These are phyloP conservation scores for Taphrina populina DNA, from an alignment of 1,139 yeast genomes.

Conservation along the genomic window DNA sequence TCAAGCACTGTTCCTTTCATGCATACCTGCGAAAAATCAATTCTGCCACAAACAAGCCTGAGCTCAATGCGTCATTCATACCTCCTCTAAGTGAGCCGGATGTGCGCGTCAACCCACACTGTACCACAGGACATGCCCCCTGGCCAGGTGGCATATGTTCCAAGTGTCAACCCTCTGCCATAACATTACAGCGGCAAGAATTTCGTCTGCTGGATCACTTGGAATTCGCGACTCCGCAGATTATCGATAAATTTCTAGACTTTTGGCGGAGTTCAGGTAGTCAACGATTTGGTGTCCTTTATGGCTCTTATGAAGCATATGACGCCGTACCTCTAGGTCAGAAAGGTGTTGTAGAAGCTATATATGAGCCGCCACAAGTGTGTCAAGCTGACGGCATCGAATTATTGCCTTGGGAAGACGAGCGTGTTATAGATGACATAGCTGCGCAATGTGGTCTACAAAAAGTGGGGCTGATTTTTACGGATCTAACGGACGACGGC, in stretches of 20 bases:
- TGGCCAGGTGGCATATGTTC: slow-evolving; percentile 95
- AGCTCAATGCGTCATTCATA: slow-evolving; percentile 61
- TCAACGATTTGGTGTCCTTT: slow-evolving; percentile 81
- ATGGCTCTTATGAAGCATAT: slow-evolving; percentile 76
- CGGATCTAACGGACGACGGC: slow-evolving; percentile 88
- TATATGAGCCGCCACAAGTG: slow-evolving; percentile 87
- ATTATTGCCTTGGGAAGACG: slow-evolving; percentile 62
- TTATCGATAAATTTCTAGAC: slow-evolving; percentile 80
- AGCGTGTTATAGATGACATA: slow-evolving; percentile 54
- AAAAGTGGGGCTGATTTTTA: slow-evolving; percentile 80
- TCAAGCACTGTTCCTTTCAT: slow-evolving; percentile 87
- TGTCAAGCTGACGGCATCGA: slow-evolving; percentile 85
- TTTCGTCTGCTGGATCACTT: slow-evolving; percentile 98
- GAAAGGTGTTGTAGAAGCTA: slow-evolving; percentile 89
- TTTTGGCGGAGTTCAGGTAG: slow-evolving; percentile 86
- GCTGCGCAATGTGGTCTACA: slow-evolving; percentile 63
- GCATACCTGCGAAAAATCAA: slow-evolving; percentile 74
- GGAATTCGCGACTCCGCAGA: slow-evolving; percentile 71
- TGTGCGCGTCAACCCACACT: slow-evolving; percentile 60
- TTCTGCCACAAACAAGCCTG: slow-evolving; percentile 45
- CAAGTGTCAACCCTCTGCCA: slow-evolving; percentile 96
- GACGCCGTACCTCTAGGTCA: slow-evolving; percentile 87
- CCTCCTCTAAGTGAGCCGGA: slow-evolving; percentile 76
- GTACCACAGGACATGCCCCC: slow-evolving; percentile 81
- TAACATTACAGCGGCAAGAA: slow-evolving; percentile 82